Base-by-base conservation (phyloP, 1,139 yeast genomes). In the Debaryomyces nepalensis region DNA sequence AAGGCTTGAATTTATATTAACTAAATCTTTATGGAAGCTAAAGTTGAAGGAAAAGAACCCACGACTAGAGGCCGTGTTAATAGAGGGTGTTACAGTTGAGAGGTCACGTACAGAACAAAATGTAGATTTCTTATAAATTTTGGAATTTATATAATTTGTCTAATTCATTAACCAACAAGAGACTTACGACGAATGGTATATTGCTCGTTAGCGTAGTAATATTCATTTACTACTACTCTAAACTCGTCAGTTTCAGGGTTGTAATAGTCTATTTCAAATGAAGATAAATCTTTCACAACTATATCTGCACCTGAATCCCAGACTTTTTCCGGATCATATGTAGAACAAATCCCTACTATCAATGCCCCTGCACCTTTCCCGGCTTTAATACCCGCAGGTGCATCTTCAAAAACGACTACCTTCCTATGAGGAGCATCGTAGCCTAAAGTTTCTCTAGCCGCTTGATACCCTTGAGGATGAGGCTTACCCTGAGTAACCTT, bases 21-120 rank as follows among this genome's bases (percentile, higher is more conserved):
- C 56, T 1, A 60, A 53, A 37, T 66, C 75, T 4, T 49, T 67
- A 41, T 73, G 75, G 76, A 59, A 63, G 40, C 43, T 68, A 30
- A 44, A 58, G 26, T 52, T 59, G 52, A 51, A 63, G 22, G 68
- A 63, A 0, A 50, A 54, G 7, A 47, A 51, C 33, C 49, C 57
- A 1, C 44, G 67, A 19, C 45, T 69, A 10, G 68, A 67, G 27
- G 68, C 65, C 1, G 65, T 69, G 2, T 47, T 59, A 1, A 40
- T 69, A n/a, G 68, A 64, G 37, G 73, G 69, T 2, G 48, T 54
- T 5, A 63, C 71, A 9, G 66, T 64, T 42, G 54, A 54, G 26
- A 45, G 41, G 24, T 48, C 57, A 15, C 62, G 53, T 41, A 45
- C 50, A 26, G 49, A 55, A 29, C 47, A 46, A 22, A 49, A 49